These are phyloP conservation scores for Papiliotrema terrestris DNA, from an alignment of 1,284 basidiomycete genomes.

Conservation along the genomic window DNA sequence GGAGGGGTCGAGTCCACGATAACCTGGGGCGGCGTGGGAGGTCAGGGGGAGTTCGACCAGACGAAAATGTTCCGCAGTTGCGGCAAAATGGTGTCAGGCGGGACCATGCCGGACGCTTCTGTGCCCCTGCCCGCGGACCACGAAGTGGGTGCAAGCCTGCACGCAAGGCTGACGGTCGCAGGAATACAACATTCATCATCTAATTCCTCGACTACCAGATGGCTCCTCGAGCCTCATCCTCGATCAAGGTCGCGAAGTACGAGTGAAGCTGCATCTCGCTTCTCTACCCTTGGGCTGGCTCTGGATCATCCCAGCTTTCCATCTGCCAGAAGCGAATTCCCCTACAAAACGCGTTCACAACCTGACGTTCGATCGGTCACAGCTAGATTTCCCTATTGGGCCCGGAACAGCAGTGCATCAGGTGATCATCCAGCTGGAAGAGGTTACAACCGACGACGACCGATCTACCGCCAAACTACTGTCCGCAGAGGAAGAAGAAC, in stretches of 20 bases:
- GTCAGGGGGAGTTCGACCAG: constrained; percentile 61
- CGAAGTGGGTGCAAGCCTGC: constrained; percentile 18
- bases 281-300: constrained; percentile 74
- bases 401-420: constrained; percentile 64
- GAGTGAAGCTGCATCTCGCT: constrained; percentile 73
- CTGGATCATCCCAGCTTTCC: constrained; percentile 79
- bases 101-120: background rate
- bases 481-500: constrained; percentile 25
- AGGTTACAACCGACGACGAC: constrained; percentile 16
- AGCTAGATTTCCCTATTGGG: constrained; percentile 72
- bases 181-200: constrained; percentile 28
- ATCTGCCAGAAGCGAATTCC: constrained; percentile 58
- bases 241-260: constrained; percentile 65
- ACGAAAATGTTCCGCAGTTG: constrained; percentile 73
- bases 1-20: constrained; percentile 34
- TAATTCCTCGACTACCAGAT: constrained; percentile 11
- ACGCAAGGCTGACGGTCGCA: constrained; percentile 31
- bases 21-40: constrained; percentile 52
- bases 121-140: constrained; percentile 3
- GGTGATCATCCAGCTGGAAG: constrained; percentile 45
- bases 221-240: constrained; percentile 52
- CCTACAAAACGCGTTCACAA: constrained; percentile 49
- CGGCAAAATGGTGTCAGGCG: constrained; percentile 56
- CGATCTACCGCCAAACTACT: constrained; percentile 19
- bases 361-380: constrained; percentile 50